Evolutionary conservation across 2,329 filamentous ascomycete genomes (phyloP).

Genomic region (Xylariaceae sp.): DNA sequence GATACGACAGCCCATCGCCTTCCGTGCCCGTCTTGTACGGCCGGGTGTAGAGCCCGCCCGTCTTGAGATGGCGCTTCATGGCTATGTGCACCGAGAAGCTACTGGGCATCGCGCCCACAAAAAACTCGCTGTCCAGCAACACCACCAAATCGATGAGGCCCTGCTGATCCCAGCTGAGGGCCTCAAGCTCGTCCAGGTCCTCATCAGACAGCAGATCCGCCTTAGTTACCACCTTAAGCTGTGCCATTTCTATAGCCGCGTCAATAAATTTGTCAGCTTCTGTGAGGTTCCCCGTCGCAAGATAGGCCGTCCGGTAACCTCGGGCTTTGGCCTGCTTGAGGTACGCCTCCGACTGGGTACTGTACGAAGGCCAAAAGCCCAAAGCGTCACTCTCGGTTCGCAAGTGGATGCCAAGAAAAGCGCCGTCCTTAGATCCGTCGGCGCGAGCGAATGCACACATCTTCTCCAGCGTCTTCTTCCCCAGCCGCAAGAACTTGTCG

Average conservation of each 20-base stretch:
- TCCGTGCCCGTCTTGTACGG: slow-evolving; percentile 42
- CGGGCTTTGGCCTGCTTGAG: slow-evolving; percentile 33
- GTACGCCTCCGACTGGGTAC: slow-evolving; percentile 40
- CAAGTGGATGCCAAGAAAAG: slow-evolving; percentile 43
- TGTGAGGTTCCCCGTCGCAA: slow-evolving; percentile 44
- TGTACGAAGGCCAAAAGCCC: slow-evolving; percentile 43
- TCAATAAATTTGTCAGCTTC: slow-evolving; percentile 39
- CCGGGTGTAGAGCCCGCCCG: slow-evolving; percentile 39
- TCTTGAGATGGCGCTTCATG: slow-evolving; percentile 42
- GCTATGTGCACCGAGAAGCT: slow-evolving; percentile 47
- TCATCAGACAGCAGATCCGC: slow-evolving; percentile 33
- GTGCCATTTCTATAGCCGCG: slow-evolving; percentile 32
- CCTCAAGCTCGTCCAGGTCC: slow-evolving; percentile 35
- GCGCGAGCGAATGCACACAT: slow-evolving; percentile 34
- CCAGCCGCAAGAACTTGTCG: slow-evolving; percentile 40
- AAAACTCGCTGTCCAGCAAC: slow-evolving; percentile 38
- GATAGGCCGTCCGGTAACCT: slow-evolving; percentile 39
- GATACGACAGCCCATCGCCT: slow-evolving; percentile 41
- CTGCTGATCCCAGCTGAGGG: slow-evolving; percentile 44
- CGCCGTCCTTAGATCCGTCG: slow-evolving; percentile 23
- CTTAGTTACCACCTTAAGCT: slow-evolving; percentile 39
- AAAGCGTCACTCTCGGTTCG: slow-evolving; percentile 47
- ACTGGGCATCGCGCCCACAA: slow-evolving; percentile 44
- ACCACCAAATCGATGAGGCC: slow-evolving; percentile 42
- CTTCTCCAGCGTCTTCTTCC: slow-evolving; percentile 34